Conservation (phyloP, 495 filamentous ascomycete genomes). For the Baudoinia panamericana region DNA sequence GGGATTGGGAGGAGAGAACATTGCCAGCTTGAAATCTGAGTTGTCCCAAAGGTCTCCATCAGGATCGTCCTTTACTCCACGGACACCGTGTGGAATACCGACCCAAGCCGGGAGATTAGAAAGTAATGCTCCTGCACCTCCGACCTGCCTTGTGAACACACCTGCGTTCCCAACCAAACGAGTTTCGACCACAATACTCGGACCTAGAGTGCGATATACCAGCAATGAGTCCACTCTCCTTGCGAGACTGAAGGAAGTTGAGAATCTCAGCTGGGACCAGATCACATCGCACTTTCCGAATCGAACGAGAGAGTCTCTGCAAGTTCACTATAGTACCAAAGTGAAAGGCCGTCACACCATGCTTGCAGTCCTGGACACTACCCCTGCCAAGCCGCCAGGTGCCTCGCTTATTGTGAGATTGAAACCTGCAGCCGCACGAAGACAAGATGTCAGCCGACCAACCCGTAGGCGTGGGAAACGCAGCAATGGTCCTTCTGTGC, state of each 20-base stretch:
- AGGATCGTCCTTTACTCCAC: too few relatives aligned
- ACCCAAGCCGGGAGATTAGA: background rate
- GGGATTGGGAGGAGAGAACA: too few relatives aligned
- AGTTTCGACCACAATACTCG: background rate
- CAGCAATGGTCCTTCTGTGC: slow-evolving; percentile 2
- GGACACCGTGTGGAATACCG: background rate
- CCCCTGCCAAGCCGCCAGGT: background rate
- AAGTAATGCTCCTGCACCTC: too few relatives aligned
- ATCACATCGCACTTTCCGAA: background rate
- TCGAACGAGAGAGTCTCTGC: background rate
- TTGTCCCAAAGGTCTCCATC: too few relatives aligned
- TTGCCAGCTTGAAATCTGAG: too few relatives aligned
- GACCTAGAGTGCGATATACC: background rate
- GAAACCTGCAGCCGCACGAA: too few relatives aligned
- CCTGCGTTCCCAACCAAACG: background rate
- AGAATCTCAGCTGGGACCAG: background rate
- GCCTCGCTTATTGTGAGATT: too few relatives aligned
- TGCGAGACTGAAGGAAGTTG: background rate
- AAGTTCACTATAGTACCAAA: background rate
- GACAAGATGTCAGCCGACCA: background rate
- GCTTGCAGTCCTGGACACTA: background rate
- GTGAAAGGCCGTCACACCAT: slow-evolving; percentile 1
- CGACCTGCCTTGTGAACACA: too few relatives aligned
- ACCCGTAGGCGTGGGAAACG: background rate
- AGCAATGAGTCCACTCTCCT: background rate